These are phyloP conservation scores for Podila horticola DNA, from an alignment of 192 early-diverging fungal genomes.

Conservation along the genomic window DNA sequence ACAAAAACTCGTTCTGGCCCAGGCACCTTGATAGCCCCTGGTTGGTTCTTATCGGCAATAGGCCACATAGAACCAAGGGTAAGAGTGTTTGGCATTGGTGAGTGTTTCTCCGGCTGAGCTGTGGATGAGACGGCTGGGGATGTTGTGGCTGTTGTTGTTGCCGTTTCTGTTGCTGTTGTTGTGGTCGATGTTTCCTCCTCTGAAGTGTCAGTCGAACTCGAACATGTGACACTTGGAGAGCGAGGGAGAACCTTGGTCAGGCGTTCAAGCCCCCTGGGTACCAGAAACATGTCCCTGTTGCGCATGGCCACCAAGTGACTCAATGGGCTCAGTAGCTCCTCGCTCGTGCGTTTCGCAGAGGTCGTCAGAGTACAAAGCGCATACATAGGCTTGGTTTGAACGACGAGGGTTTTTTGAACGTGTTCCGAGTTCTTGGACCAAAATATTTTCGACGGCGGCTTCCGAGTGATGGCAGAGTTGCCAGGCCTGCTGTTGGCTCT, in stretches of 20 bases:
- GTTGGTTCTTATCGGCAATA: too few relatives aligned
- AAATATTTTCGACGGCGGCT: neutral
- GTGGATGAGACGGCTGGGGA: too few relatives aligned
- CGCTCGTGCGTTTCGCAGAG: slow-evolving; percentile 25
- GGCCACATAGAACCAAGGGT: too few relatives aligned
- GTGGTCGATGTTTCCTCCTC: too few relatives aligned
- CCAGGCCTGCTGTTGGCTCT: neutral
- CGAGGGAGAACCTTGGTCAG: slow-evolving; percentile 2
- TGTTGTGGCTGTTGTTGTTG: too few relatives aligned
- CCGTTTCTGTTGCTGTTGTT: too few relatives aligned
- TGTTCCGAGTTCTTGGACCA: slow-evolving; percentile 1
- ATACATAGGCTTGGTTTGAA: neutral
- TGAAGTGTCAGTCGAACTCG: too few relatives aligned
- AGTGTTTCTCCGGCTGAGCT: too few relatives aligned
- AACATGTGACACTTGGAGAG: neutral
- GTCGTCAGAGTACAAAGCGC: slow-evolving; percentile 21
- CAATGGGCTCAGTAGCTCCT: neutral
- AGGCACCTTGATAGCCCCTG: too few relatives aligned
- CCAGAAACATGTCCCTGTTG: slow-evolving; percentile 12
- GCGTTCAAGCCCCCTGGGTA: neutral
- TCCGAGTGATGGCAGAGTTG: neutral
- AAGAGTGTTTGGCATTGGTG: too few relatives aligned
- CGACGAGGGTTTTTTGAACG: neutral
- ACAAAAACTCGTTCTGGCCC: slow-evolving; percentile 31
- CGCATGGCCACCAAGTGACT: slow-evolving; percentile 25